Conservation (phyloP, 768 basidiomycete species). For the Stropharia rugosoannulata region DNA sequence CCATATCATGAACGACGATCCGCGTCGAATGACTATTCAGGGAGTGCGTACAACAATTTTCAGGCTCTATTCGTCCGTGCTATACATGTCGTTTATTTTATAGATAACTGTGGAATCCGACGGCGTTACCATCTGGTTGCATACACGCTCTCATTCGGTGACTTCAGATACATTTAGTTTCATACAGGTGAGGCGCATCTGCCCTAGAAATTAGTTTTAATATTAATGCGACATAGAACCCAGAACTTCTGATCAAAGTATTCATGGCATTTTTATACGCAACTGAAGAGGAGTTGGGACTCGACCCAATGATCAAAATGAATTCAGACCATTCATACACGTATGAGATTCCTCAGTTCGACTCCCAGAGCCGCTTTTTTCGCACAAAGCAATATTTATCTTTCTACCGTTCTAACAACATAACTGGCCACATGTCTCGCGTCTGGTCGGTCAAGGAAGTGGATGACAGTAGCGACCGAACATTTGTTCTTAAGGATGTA, state of each 20-base stretch:
- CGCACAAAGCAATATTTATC: conserved; percentile 8
- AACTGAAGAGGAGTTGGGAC: conserved; percentile 15
- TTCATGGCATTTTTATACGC: conserved; percentile 19
- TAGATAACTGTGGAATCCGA: too few species aligned
- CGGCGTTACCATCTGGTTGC: too few species aligned
- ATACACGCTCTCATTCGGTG: too few species aligned
- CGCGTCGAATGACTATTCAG: conserved; percentile 20
- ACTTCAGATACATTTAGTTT: too few species aligned
- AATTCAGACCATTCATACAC: conserved; percentile 1
- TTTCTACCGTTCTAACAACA: conserved; percentile 8
- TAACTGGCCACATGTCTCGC: conserved; percentile 12
- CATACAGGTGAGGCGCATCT: too few species aligned
- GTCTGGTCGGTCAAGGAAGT: conserved; percentile 3
- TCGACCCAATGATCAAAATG: conserved; percentile 11
- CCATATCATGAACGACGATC: conserved; percentile 24
- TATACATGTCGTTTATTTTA: too few species aligned
- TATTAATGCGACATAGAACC: conserved; percentile 8
- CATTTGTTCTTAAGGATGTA: conserved; percentile 16
- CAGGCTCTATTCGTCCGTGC: too few species aligned
- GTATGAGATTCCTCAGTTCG: conserved; percentile 3
- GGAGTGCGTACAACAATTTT: conserved; percentile 16
- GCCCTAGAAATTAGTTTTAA: too few species aligned
- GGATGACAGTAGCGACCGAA: background rate
- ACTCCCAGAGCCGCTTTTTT: conserved; percentile 4
- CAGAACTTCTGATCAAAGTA: conserved; percentile 11